phyloP scores from a whole-genome alignment of 2,329 filamentous ascomycete species.

The Xylariaceae sp. region DNA sequence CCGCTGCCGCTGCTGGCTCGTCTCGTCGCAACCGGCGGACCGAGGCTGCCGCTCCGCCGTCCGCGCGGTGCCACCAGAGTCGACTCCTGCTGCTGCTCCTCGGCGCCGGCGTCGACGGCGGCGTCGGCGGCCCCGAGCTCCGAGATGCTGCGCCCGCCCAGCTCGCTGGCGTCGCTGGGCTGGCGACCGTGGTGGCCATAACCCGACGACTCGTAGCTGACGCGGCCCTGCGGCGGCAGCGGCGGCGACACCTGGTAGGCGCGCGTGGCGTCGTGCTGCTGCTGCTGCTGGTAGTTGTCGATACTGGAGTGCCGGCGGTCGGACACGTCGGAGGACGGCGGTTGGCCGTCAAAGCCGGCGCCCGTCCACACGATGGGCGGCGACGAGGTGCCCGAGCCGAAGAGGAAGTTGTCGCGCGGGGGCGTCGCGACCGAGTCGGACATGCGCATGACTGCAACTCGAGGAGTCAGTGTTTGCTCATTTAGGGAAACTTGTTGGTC shows the following conservation, averaged over 20 bases:
- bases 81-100: not conserved
- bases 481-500: no score
- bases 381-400: conserved; percentile 14
- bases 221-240: conserved; percentile 4
- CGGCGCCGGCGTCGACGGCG: conserved; percentile 1
- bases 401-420: not conserved
- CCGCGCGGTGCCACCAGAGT: no score
- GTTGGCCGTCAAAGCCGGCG: conserved; percentile 10
- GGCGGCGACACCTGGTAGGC: conserved; percentile 12
- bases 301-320: conserved; percentile 21
- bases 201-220: conserved; percentile 31
- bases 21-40: no score
- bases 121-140: conserved; percentile 26
- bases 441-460: no score
- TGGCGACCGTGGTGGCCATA: conserved; percentile 31
- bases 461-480: no score
- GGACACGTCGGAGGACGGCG: conserved; percentile 9
- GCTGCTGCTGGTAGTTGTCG: conserved; percentile 14
- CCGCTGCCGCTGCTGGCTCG: not conserved
- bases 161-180: conserved; percentile 37
- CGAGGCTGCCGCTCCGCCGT: no score
- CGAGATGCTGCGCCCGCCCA: conserved; percentile 22
- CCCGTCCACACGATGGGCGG: conserved; percentile 13
- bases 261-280: conserved; percentile 16
- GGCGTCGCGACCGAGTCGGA: not conserved